Base-by-base conservation (phyloP, 805 yeast species). In the Hanseniaspora clermontiae region DNA sequence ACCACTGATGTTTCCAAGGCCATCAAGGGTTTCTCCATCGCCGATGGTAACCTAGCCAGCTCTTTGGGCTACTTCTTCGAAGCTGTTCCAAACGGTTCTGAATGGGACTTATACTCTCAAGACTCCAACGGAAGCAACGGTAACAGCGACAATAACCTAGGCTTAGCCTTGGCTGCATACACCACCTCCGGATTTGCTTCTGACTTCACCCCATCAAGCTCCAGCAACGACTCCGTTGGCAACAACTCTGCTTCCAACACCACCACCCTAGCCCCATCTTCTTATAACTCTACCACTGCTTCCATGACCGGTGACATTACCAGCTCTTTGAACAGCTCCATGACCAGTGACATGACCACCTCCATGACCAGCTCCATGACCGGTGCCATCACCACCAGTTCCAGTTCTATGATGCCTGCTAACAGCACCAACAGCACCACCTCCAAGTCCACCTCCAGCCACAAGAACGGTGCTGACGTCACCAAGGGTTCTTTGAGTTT, bases 11-110 rank as follows among this genome's bases (percentile, higher is more conserved):
- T 60, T 55, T 53, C 63, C 20, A 64, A 65, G 45, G 67, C 63
- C 46, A 49, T 69, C 31, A 58, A 68, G 19, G 73, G 75, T 3
- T 77, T 74, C 62, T 61, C 74, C 29, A 67, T 77, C 60, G 32
- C 61, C 8, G 63, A 68, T 47, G 76, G 73, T 39, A 60, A 68
- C 62, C 69, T 77, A 64, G 58, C 68, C 39, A 72, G 70, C 47
- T 60, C 66, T 34, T 60, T 64, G 31, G 69, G 62, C 42, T 77
- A 74, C 68, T 64, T 65, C 39, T 53, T 53, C 36, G 42, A n/a
- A n/a, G 76, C 76, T 38, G 70, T 74, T 57, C 72, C 74, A 39
- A 60, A 68, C 38, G 68, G 66, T 15, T 60, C 58, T 20, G 27
- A 58, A 49, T 59, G 54, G 45, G 53, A 34, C 32, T 43, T 60